Conservation (phyloP, 495 filamentous ascomycete genomes). For the Neurospora sp. region DNA sequence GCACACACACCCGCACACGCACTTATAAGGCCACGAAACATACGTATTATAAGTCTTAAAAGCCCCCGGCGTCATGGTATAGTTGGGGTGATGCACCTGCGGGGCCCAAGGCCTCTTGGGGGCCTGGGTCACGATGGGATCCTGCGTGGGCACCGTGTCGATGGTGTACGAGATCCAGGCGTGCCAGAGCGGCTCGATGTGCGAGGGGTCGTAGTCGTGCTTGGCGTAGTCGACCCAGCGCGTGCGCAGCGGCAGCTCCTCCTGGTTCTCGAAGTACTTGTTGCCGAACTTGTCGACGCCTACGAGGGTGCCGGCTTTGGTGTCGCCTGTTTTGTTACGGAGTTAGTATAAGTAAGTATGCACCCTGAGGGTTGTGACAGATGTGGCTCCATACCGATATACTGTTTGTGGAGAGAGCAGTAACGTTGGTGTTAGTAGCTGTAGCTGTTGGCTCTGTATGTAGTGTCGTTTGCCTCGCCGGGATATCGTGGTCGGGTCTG, state of each 20-base stretch:
- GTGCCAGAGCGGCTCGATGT: constrained; percentile 97
- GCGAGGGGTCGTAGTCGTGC: constrained; percentile 77
- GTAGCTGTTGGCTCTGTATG: not conserved
- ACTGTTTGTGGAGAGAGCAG: constrained; percentile 32
- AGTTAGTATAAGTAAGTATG: not conserved
- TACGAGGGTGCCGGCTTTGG: constrained; percentile 84
- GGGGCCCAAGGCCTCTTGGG: constrained; percentile 64
- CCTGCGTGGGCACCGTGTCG: constrained; percentile 72
- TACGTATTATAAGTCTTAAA: constrained; percentile 94
- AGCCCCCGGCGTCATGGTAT: constrained; percentile 63
- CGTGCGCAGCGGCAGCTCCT: constrained; percentile 91
- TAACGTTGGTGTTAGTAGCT: constrained; percentile 15
- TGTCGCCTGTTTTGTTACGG: constrained; percentile 60
- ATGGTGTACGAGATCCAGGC: constrained; percentile 93
- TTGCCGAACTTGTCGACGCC: constrained; percentile 86
- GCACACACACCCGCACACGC: not conserved
- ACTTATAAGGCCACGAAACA: constrained; percentile 21
- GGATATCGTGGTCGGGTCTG: not conserved
- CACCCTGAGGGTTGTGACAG: not conserved
- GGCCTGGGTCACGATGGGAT: constrained; percentile 50
- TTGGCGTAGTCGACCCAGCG: constrained; percentile 96
- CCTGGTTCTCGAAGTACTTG: constrained; percentile 93
- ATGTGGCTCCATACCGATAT: constrained; percentile 47
- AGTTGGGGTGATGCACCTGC: constrained; percentile 58
- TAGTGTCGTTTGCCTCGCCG: not conserved